phyloP scores from a whole-genome alignment of 345 rosid species.

The Zanthoxylum bungeanum region DNA sequence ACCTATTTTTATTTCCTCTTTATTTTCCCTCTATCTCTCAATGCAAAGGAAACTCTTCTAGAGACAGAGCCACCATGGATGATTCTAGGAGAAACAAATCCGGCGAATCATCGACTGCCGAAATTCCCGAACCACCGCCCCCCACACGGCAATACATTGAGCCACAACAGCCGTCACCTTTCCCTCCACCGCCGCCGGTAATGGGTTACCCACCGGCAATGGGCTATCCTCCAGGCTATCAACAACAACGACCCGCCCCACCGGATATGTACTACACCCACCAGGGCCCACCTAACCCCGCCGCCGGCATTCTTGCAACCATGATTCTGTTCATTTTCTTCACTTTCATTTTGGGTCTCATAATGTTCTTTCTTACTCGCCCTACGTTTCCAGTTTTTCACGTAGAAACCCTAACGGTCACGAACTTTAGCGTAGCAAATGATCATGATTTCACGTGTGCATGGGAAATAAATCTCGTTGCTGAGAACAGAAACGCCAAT shows the following conservation, averaged over 20 bases:
- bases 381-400: conserved; percentile 31
- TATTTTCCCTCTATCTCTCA: background rate
- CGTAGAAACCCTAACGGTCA: conserved; percentile 28
- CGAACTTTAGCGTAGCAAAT: conserved; percentile 25
- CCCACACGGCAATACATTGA: background rate
- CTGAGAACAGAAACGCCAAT: conserved; percentile 30
- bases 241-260: conserved; percentile 44
- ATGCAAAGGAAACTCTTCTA: background rate
- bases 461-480: conserved; percentile 31
- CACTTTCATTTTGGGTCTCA: conserved; percentile 27
- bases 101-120: background rate
- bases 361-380: conserved; percentile 24
- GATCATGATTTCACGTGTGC: conserved; percentile 26
- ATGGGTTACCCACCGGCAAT: conserved; percentile 32
- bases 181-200: conserved; percentile 5
- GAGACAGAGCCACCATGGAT: conserved; percentile 15
- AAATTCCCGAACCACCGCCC: background rate
- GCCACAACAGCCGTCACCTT: conserved; percentile 7
- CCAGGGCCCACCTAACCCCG: background rate
- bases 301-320: conserved; percentile 38
- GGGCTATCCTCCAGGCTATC: conserved; percentile 31
- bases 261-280: conserved; percentile 39
- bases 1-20: background rate
- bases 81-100: background rate
- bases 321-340: conserved; percentile 33